Base-by-base conservation (phyloP, 306 rosid species). In the Rubus idaeus region DNA sequence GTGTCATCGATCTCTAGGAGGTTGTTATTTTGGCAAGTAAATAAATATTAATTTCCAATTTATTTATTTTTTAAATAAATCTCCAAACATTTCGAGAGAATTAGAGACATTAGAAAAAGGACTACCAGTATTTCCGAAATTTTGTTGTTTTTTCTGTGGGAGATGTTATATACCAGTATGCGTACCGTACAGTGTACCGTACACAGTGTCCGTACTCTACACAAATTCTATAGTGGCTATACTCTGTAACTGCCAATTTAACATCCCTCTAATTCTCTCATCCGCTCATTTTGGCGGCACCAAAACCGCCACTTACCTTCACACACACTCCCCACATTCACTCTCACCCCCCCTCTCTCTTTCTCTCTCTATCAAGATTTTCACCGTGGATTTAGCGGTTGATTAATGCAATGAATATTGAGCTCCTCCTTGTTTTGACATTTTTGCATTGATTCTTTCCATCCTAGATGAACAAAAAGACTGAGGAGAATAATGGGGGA, bases 261-360 rank as follows among this genome's bases (percentile, higher is more conserved):
- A 84, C 90, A 57, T 45, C 87, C 83, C 79, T 42, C 46, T 42
- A 5, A 5, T 8, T 8, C 79, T 72, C 84, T 75, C 86, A 70
- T 84, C 83, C 89, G 63, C 82, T 84, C 82, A 77, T 83, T 92
- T 93, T 93, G 97, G 97, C 97, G 97, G 96, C 96, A 93, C 90
- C 73, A 88, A 90, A 90, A 77, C 87, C 83, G 89, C 91, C 80
- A 53, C 82, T 85, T 55, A 40, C 70, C 5, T 83, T 64, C 70
- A 67, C 61, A 68, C 83, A 62, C 85, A 71, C 82, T 85, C 75
- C 70, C 78, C 76, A 70, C 56, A 26, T 63, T 49, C 64, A 11
- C 77, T 77, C 66, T 73, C 78, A 55, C 69, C 53, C 75, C 72
- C 77, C 26, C 26, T 23, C 26, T 23, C 26, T 82, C 35, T 30